These are phyloP conservation scores for Clitoria ternatea DNA, from an alignment of 306 rosid species.

Conservation along the genomic window DNA sequence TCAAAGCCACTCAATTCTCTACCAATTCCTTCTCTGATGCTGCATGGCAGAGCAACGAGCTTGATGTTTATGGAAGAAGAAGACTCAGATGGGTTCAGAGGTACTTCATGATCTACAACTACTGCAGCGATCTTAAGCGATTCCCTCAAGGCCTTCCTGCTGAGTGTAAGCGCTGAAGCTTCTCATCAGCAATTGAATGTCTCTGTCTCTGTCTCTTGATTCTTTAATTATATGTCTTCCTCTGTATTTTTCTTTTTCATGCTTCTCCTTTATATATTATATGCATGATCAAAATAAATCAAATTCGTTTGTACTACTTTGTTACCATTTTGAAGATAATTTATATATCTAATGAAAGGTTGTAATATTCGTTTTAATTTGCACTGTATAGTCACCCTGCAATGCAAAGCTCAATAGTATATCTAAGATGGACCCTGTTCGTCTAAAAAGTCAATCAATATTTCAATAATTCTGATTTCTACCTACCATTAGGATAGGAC, in stretches of 20 bases:
- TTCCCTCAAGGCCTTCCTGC: constrained; percentile 67
- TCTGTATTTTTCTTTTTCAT: background rate
- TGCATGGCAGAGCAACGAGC: constrained; percentile 45
- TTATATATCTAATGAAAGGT: too few relatives aligned
- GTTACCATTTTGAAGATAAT: background rate
- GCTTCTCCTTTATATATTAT: background rate
- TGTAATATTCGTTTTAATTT: too few relatives aligned
- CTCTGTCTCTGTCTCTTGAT: constrained; percentile 4
- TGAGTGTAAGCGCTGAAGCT: constrained; percentile 46
- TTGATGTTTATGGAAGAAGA: constrained; percentile 65
- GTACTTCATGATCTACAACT: constrained; percentile 85
- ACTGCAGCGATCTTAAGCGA: constrained; percentile 69
- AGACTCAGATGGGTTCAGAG: constrained; percentile 84
- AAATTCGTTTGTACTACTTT: constrained; percentile 2
- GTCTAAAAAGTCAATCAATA: too few relatives aligned
- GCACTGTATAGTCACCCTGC: too few relatives aligned
- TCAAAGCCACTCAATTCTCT: constrained; percentile 40
- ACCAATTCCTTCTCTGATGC: constrained; percentile 37
- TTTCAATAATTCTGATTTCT: too few relatives aligned
- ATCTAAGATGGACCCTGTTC: too few relatives aligned
- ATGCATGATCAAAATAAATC: constrained; percentile 20
- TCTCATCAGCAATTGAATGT: background rate
- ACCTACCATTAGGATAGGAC: too few relatives aligned
- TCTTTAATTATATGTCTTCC: constrained; percentile 13
- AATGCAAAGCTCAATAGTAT: too few relatives aligned